Evolutionary conservation across 108 stramenopile genomes (phyloP).

Genomic region (Thalassiosira profunda): DNA sequence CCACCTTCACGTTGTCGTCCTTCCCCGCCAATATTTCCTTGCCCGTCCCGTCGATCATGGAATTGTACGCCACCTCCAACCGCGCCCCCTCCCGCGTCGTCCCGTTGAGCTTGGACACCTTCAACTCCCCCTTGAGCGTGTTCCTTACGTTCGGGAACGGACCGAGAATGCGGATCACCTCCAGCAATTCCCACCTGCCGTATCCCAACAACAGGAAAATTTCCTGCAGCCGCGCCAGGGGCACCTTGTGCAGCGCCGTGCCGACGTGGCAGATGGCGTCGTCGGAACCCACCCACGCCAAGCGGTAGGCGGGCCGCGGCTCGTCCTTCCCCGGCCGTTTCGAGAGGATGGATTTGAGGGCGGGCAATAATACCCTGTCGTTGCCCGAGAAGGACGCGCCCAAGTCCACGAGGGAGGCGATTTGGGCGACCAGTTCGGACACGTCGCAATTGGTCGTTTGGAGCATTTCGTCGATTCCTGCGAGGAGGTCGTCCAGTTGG

Average conservation of each 20-base stretch:
- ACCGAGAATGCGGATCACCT: conserved; percentile 90
- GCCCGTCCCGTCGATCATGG: conserved; percentile 89
- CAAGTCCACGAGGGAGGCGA: conserved; percentile 15
- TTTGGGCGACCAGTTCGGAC: conserved; percentile 13
- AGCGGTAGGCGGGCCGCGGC: conserved; percentile 47
- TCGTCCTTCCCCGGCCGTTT: not conserved
- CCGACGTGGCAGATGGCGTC: conserved; percentile 81
- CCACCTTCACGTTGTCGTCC: conserved; percentile 64
- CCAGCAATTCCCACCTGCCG: conserved; percentile 61
- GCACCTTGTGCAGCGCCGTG: conserved; percentile 89
- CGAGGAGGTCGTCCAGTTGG: conserved; percentile 20
- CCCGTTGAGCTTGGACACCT: conserved; percentile 8
- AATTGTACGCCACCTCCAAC: conserved; percentile 56
- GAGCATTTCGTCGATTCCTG: conserved; percentile 19
- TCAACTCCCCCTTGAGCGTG: conserved; percentile 66
- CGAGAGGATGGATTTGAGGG: conserved; percentile 18
- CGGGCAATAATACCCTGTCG: conserved; percentile 18
- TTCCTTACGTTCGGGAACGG: conserved; percentile 92
- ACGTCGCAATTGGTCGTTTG: conserved; percentile 32
- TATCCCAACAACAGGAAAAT: conserved; percentile 66
- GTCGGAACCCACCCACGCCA: conserved; percentile 86
- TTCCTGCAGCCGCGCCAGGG: conserved; percentile 87
- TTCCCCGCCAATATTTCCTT: conserved; percentile 80
- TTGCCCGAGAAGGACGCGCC: not conserved
- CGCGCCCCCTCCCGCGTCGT: conserved; percentile 9